Base-by-base conservation (phyloP, 2,329 filamentous ascomycete species). In the Fusarium lyarnte region DNA sequence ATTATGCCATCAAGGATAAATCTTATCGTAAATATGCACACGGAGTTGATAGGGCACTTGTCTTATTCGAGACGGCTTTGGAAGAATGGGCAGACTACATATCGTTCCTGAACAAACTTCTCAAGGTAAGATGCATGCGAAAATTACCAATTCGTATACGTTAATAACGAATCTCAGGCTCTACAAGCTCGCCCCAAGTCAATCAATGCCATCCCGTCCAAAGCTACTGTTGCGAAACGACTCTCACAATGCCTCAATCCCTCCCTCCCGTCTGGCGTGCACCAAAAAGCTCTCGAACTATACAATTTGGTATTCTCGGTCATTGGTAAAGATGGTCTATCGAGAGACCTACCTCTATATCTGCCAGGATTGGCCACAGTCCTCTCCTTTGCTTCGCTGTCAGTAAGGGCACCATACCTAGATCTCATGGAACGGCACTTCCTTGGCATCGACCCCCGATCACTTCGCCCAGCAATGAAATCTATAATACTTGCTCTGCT, bases 11-110 rank as follows among this genome's bases (percentile, higher is more conserved):
- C 46, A 90, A 89, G 80, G 90, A 92, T 82, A 92, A 92, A 81
- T 82, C 87, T 58, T 95, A 94, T 80, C 94, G 95, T 74, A 93
- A 95, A 81, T 99, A 98, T 89, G 94, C 94, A 47, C 90, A 92
- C 53, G 93, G 91, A 65, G 91, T 99, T 74, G 95, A 98, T 79
- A 90, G 94, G 81, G 93, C 94, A 38, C 87, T 99, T 70, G 89
- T 93, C 49, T 87, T 97, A 38, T 99, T 98, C 84, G 96, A 99
- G 80, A 95, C 94, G 21, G 91, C 94, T 35, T 87, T 98, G 75
- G 94, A 98, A 83, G 96, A 99, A 90, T 99, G 96, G 96, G 96
- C 97, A 53, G 96, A 99, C 84, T 99, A 99, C 80, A 99, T 99
- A 78, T 97, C 95, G 23, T 99, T 98, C 81, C 85, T 99, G 62